Conservation (phyloP, 2,329 filamentous ascomycete species). For the Macrophomina tecta region DNA sequence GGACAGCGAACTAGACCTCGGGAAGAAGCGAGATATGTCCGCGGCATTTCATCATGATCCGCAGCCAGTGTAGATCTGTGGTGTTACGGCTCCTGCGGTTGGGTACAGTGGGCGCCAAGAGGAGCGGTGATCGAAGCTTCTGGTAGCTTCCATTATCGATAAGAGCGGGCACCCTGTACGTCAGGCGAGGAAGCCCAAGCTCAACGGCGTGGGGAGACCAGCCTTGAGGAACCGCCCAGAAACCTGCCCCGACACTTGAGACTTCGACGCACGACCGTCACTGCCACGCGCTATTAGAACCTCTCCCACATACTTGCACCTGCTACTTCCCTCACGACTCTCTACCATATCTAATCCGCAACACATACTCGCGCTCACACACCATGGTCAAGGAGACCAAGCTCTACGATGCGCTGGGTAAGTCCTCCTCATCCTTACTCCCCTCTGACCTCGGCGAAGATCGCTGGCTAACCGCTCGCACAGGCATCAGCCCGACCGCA, state of each 20-base stretch:
- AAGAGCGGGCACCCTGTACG: conserved; percentile 17
- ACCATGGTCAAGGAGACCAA: conserved; percentile 92
- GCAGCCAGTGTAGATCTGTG: conserved; percentile 6
- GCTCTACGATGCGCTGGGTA: conserved; percentile 82
- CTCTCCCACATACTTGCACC: neutral
- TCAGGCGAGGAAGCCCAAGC: conserved; percentile 17
- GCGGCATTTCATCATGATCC: conserved; percentile 6
- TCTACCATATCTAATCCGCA: neutral
- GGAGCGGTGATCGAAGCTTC: conserved; percentile 25
- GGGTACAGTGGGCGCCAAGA: conserved; percentile 5
- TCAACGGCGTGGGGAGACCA: conserved; percentile 22
- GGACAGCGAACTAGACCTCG: neutral
- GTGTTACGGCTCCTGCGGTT: conserved; percentile 18
- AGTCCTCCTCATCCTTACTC: conserved; percentile 30
- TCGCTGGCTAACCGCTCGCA: conserved; percentile 23
- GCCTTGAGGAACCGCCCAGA: conserved; percentile 23
- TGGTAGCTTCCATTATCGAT: conserved; percentile 25
- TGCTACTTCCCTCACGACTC: neutral
- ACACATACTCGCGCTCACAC: conserved; percentile 2
- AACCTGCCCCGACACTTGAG: conserved; percentile 17
- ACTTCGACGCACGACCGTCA: conserved; percentile 7
- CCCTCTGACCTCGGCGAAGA: neutral
- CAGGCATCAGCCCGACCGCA: conserved; percentile 75
- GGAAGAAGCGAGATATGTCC: neutral
- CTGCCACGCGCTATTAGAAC: conserved; percentile 23